Base-by-base conservation (phyloP, 2,329 filamentous ascomycete genomes). In the Oidium heveae region DNA sequence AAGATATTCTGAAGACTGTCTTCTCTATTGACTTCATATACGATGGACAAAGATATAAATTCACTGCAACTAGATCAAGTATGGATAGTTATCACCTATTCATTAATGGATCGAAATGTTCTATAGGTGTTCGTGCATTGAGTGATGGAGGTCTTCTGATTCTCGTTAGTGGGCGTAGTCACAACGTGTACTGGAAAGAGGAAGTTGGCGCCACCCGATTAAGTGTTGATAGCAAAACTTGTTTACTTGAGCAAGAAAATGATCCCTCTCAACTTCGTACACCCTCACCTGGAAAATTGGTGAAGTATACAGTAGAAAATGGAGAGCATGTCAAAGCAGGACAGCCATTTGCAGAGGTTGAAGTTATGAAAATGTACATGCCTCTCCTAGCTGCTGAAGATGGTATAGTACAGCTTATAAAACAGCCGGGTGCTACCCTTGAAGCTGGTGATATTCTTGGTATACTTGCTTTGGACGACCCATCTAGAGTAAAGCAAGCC, bases 331-430 rank as follows among this genome's bases (percentile, higher is more conserved):
- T 98, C 68, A 82, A 79, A 68, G 86, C 93, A 62, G 89, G 89
- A 56, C 85, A 96, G 68, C 74, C 89, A 36, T 98, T 87, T 65
- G 91, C 91, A 55, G 91, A 98, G 69, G 89, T 98, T 43, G 91
- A 98, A 71, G 91, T 98, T 70, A 98, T 98, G 91, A 98, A 98
- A 77, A 98, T 98, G 91, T 96, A 96, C 76, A 98, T 98, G 91
- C 91, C 91, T 64, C 75, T 98, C 55, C 77, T 98, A 58, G 85
- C 91, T 2, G 83, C 88, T 66, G 91, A 98, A 68, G 91, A 94
- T 63, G 91, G 91, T 73, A 77, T 94, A 55, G 89, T 98, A 55
- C 91, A 95, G 72, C 78, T 98, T 63, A 94, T 98, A 74, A 98
- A 98, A 78, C 91, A 96, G 71, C 91, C 91, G 58, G 91, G 91